phyloP scores from a whole-genome alignment of 169 alveolate species.

The Plasmodium vivax region DNA sequence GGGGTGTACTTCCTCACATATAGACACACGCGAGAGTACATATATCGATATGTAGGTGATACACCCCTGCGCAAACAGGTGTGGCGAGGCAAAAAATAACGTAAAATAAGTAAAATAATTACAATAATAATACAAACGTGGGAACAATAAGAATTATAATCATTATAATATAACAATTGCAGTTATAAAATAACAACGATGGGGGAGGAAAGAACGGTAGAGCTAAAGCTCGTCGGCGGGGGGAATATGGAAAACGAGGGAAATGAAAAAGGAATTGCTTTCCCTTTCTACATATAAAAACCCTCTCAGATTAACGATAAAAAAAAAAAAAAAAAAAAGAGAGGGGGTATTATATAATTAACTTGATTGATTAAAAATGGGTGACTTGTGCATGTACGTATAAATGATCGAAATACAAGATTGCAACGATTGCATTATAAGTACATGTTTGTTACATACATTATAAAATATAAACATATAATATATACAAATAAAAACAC shows the following conservation, averaged over 20 bases:
- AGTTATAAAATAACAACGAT: neutral
- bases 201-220: neutral
- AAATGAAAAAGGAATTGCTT: neutral
- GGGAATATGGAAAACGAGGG: neutral
- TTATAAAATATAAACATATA: neutral
- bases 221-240: neutral
- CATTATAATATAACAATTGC: neutral
- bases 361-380: neutral
- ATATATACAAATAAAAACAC: neutral
- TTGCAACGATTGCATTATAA: constrained; percentile 2
- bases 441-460: neutral
- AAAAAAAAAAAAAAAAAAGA: neutral
- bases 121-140: neutral
- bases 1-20: neutral
- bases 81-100: neutral
- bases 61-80: neutral
- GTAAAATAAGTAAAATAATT: neutral
- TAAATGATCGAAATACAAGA: neutral
- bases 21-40: neutral
- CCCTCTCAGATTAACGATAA: neutral
- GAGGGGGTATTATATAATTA: neutral
- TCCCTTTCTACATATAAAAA: neutral
- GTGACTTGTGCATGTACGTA: neutral
- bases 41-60: neutral
- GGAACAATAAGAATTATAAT: neutral